Evolutionary conservation across 2,329 filamentous ascomycete genomes (phyloP).

Genomic region (Ceratocystis ficicola): DNA sequence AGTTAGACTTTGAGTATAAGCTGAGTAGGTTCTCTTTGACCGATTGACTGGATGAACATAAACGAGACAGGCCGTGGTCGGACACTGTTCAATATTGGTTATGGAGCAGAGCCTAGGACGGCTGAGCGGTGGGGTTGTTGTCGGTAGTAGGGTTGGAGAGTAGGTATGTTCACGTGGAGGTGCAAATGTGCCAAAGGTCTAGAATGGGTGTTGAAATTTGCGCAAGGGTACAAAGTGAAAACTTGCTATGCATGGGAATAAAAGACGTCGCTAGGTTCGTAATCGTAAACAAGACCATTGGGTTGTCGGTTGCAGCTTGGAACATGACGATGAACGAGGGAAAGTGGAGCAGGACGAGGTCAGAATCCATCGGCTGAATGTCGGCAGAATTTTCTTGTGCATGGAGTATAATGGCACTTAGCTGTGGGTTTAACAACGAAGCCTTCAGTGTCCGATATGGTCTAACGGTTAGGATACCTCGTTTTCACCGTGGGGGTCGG

Average conservation of each 20-base stretch:
- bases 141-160: too few relatives aligned
- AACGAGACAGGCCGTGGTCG: too few relatives aligned
- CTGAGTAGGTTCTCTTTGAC: not conserved
- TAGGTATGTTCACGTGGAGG: too few relatives aligned
- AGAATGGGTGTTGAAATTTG: too few relatives aligned
- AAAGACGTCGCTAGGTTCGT: not conserved
- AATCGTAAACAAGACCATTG: not conserved
- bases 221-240: not conserved
- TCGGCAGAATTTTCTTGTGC: not conserved
- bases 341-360: not conserved
- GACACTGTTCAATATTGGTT: too few relatives aligned
- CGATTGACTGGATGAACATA: too few relatives aligned
- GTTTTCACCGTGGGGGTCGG: slow-evolving; percentile 23
- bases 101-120: too few relatives aligned
- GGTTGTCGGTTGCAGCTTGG: not conserved
- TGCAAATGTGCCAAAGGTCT: too few relatives aligned
- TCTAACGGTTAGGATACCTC: slow-evolving; percentile 23
- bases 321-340: slow-evolving; percentile 5
- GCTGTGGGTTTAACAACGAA: accelerated
- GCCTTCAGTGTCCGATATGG: slow-evolving; percentile 16
- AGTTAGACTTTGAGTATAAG: not conserved
- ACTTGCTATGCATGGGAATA: not conserved
- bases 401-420: too few relatives aligned
- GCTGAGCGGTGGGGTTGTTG: too few relatives aligned
- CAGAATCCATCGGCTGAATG: not conserved